Evolutionary conservation across 495 filamentous ascomycete genomes (phyloP).

Genomic region (Penicillium coprophilum): DNA sequence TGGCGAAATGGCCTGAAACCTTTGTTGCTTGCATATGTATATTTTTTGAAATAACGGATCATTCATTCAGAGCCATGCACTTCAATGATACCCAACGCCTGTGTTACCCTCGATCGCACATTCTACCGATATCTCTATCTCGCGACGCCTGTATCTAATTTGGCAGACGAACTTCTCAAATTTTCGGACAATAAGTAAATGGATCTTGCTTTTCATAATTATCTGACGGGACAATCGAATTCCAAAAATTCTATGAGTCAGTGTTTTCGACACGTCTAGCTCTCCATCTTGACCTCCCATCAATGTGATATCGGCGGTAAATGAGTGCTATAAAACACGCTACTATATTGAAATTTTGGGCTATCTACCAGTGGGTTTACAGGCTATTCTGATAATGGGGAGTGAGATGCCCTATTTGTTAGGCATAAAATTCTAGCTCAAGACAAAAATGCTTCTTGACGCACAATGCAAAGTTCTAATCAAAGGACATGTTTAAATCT

Average conservation of each 20-base stretch:
- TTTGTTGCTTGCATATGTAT: not conserved
- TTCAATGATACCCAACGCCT: not conserved
- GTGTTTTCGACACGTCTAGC: not conserved
- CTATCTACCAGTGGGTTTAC: not conserved
- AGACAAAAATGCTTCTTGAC: not conserved
- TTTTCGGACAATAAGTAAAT: too few relatives aligned
- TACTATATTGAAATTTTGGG: not conserved
- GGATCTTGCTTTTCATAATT: not conserved
- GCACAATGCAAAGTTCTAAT: not conserved
- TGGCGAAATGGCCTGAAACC: not conserved
- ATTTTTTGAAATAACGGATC: not conserved
- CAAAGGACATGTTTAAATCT: constrained; percentile 38
- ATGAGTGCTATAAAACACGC: not conserved
- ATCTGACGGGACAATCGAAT: not conserved
- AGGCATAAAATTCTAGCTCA: not conserved
- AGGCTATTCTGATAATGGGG: not conserved
- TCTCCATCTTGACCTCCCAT: not conserved
- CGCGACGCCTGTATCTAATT: not conserved
- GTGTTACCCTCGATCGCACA: not conserved
- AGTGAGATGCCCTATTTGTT: not conserved
- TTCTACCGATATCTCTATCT: not conserved
- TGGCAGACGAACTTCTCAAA: too few relatives aligned
- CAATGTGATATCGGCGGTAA: not conserved
- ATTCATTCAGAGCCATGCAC: not conserved
- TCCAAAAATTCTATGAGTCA: not conserved